Evolutionary conservation across 495 filamentous ascomycete species (phyloP), one percentile per base, ranked within the genome.

Genomic region (Bombardia bombarda): DNA sequence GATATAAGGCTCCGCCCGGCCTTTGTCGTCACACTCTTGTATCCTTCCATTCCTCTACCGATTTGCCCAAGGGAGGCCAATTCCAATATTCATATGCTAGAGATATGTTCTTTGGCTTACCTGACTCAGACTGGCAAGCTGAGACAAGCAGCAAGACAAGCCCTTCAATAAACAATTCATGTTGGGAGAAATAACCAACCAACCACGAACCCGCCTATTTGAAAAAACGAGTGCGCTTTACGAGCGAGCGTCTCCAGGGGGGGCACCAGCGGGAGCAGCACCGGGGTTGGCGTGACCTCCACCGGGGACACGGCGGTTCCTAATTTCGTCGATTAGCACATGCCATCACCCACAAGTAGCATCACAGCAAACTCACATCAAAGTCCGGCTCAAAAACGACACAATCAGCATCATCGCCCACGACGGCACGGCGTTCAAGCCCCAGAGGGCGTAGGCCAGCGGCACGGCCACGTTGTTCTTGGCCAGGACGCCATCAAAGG

Each of bases 341-440:
- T 28, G 7, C 12, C 25, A 28, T 7, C 25, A 7, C 6, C 12
- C 25, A 28, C 25, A 7, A 12, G 25, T 7, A 28, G 12, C 25
- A 7, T 6, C n/a, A n/a, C n/a, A n/a, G n/a, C n/a, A 4, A 7
- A 77, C 88, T 82, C 70, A 95, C 92, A 95, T 95, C 59, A 95
- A 70, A 30, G 70, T 75, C 52, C 89, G 75, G 71, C 82, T 92
- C 47, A 89, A 57, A 52, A 96, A 78, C 45, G 82, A 86, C 50
- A 97, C 77, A 25, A 73, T 59, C 49, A 97, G 75, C 92, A 96
- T 86, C 51, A 83, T 73, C 7, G 64, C 64, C 77, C 75, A 79
- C 62, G 67, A 71, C 14, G 74, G 74, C 32, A 78, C 46, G 33
- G 63, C 47, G 50, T 65, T 81, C 52, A 87, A 76, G 39, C 68